A percentile compares a stretch with the other conserved stretches of the same genome.
Conservation (phyloP, 352 stramenopile genomes). For the Phytopythium kandeliae region DNA sequence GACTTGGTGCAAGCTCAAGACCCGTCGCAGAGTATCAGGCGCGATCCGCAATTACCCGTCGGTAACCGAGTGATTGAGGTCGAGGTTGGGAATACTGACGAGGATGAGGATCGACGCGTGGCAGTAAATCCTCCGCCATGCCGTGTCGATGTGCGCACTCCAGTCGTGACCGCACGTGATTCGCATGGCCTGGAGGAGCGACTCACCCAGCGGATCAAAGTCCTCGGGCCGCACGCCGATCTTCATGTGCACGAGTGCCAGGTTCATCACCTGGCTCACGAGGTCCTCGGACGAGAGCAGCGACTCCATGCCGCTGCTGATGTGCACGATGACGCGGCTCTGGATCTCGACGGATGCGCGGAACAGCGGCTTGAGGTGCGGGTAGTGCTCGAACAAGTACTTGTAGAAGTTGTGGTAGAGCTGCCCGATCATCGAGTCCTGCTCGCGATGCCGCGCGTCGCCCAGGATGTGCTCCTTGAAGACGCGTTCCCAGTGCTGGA, state of each 20-base stretch:
- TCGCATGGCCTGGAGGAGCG: conserved; percentile 56
- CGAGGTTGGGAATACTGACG: conserved; percentile 46
- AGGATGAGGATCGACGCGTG: conserved; percentile 56
- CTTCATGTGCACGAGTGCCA: conserved; percentile 57
- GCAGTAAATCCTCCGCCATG: conserved; percentile 57
- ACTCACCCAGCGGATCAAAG: conserved; percentile 53
- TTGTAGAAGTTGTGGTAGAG: conserved; percentile 66
- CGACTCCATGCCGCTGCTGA: conserved; percentile 57
- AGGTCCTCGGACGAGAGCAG: conserved; percentile 48
- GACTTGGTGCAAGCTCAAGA: background rate
- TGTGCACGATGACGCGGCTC: conserved; percentile 55
- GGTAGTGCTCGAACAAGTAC: conserved; percentile 53
- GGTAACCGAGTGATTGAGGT: conserved; percentile 39
- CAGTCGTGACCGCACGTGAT: conserved; percentile 40
- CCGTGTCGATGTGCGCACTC: conserved; percentile 36
- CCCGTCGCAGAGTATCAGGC: background rate
- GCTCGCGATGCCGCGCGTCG: conserved; percentile 30
- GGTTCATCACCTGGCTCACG: conserved; percentile 50
- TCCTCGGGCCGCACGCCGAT: conserved; percentile 62
- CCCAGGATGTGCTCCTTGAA: conserved; percentile 70
- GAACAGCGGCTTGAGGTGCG: conserved; percentile 61
- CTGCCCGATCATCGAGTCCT: conserved; percentile 34
- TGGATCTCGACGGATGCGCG: conserved; percentile 53
- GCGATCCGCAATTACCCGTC: conserved; percentile 1
- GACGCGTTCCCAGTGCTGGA: conserved; percentile 55